Evolutionary conservation across 2,329 filamentous ascomycete genomes (phyloP).

Genomic region (Xylariaceae sp.): DNA sequence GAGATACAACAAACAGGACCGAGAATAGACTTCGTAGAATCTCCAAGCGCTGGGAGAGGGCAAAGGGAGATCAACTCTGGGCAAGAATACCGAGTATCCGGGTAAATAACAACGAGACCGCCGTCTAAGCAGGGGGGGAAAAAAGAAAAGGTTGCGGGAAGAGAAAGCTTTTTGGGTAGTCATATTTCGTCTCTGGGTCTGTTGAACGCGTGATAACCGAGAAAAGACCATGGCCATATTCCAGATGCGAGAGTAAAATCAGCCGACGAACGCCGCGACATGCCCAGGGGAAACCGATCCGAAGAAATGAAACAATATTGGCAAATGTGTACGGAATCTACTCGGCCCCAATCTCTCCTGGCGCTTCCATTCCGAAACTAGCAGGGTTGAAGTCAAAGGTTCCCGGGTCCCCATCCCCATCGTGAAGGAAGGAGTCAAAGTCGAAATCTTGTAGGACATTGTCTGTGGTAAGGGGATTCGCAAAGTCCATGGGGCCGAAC

Average conservation of each 20-base stretch:
- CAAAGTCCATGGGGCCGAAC: slow-evolving; percentile 59
- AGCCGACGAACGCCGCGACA: slow-evolving; percentile 43
- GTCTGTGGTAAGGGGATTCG: slow-evolving; percentile 58
- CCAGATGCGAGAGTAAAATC: slow-evolving; percentile 42
- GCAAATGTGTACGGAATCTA: slow-evolving; percentile 42
- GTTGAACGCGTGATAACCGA: slow-evolving; percentile 35
- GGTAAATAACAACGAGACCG: slow-evolving; percentile 14
- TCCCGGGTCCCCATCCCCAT: slow-evolving; percentile 56
- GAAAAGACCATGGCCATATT: slow-evolving; percentile 36
- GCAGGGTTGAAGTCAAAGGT: slow-evolving; percentile 62
- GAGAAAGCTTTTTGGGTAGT: slow-evolving; percentile 37
- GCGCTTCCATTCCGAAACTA: slow-evolving; percentile 60
- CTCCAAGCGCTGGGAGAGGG: background rate
- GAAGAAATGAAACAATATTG: slow-evolving; percentile 22
- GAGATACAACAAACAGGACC: slow-evolving; percentile 8
- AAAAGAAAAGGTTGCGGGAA: slow-evolving; percentile 11
- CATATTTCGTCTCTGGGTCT: slow-evolving; percentile 39
- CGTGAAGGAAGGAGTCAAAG: slow-evolving; percentile 71
- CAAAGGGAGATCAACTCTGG: background rate
- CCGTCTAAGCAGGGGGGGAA: slow-evolving; percentile 22
- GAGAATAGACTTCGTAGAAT: background rate
- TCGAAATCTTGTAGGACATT: slow-evolving; percentile 72
- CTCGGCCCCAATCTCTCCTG: slow-evolving; percentile 64
- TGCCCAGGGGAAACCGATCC: slow-evolving; percentile 35
- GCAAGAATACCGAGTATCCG: background rate